Conservation (phyloP, 371 early-diverging fungal species). For the Dinochytrium kinnereticum region DNA sequence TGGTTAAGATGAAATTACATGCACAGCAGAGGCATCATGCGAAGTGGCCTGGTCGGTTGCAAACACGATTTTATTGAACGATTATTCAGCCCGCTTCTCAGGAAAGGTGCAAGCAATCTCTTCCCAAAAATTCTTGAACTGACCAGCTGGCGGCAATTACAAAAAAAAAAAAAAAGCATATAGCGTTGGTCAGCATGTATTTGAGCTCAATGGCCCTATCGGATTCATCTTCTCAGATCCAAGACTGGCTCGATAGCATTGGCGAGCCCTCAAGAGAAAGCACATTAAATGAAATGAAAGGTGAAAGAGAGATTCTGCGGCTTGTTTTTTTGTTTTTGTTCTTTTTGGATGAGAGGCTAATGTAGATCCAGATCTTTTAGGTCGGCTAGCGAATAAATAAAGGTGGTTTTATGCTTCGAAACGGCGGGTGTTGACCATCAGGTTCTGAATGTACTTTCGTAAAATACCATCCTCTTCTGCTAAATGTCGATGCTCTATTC, state of each 20-base stretch:
- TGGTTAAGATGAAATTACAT: neutral
- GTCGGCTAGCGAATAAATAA: too few species aligned
- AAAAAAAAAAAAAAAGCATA: neutral
- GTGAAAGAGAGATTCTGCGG: too few species aligned
- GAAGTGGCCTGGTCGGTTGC: neutral
- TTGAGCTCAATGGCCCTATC: neutral
- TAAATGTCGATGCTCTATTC: conserved; percentile 26
- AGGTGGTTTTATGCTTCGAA: neutral
- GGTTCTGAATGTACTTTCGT: conserved; percentile 30
- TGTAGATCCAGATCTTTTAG: too few species aligned
- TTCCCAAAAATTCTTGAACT: too few species aligned
- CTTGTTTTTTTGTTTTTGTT: too few species aligned
- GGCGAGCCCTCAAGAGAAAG: neutral
- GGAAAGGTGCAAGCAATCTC: neutral
- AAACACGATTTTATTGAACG: neutral
- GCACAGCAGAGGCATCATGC: neutral
- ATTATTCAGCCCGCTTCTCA: neutral
- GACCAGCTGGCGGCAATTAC: too few species aligned
- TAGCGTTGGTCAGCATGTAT: neutral
- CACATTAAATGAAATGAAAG: neutral
- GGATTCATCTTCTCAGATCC: neutral
- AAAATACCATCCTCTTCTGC: conserved; percentile 24
- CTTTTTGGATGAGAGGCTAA: too few species aligned
- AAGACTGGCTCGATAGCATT: neutral
- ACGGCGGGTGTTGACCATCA: conserved; percentile 26